phyloP scores from a whole-genome alignment of 2,329 filamentous ascomycete species.

The Sporothrix sp. region DNA sequence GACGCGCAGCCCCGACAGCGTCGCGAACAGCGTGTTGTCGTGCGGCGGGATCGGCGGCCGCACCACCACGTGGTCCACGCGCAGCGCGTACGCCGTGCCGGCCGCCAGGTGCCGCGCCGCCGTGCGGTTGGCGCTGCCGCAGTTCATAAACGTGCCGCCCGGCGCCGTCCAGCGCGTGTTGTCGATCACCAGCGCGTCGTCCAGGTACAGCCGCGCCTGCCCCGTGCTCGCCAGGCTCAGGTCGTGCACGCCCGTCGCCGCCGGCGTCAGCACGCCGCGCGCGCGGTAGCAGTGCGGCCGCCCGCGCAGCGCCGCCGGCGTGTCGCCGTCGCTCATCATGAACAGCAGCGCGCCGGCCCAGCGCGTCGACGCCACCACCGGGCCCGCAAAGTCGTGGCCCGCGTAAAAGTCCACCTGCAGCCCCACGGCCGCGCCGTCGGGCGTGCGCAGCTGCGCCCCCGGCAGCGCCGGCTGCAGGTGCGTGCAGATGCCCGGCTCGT shows the following conservation, averaged over 20 bases:
- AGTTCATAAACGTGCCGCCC: conserved; percentile 24
- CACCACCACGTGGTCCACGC: conserved; percentile 18
- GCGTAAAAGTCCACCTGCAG: conserved; percentile 17
- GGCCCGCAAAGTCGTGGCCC: conserved; percentile 13
- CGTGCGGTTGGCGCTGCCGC: conserved; percentile 16
- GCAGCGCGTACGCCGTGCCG: conserved; percentile 11
- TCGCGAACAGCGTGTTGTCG: conserved; percentile 21
- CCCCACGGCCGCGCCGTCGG: not conserved
- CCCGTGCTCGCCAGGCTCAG: conserved; percentile 21
- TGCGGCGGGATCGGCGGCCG: conserved; percentile 16
- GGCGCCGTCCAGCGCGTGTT: conserved; percentile 36
- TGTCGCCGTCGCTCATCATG: conserved; percentile 19
- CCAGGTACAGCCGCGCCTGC: conserved; percentile 20
- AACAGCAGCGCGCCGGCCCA: conserved; percentile 18
- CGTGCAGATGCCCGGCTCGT: conserved; percentile 13
- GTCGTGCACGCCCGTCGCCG: conserved; percentile 19
- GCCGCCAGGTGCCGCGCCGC: conserved; percentile 9
- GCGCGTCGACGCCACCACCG: conserved; percentile 10
- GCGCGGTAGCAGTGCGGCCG: conserved; percentile 23
- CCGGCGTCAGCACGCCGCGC: conserved; percentile 22
- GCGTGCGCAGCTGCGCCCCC: conserved; percentile 4
- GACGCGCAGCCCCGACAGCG: conserved; percentile 17
- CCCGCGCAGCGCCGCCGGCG: conserved; percentile 16
- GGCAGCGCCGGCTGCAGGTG: conserved; percentile 16
- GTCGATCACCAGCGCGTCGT: conserved; percentile 34